Base-by-base conservation (phyloP, 768 basidiomycete genomes). In the Xerocomellus dryophilus region DNA sequence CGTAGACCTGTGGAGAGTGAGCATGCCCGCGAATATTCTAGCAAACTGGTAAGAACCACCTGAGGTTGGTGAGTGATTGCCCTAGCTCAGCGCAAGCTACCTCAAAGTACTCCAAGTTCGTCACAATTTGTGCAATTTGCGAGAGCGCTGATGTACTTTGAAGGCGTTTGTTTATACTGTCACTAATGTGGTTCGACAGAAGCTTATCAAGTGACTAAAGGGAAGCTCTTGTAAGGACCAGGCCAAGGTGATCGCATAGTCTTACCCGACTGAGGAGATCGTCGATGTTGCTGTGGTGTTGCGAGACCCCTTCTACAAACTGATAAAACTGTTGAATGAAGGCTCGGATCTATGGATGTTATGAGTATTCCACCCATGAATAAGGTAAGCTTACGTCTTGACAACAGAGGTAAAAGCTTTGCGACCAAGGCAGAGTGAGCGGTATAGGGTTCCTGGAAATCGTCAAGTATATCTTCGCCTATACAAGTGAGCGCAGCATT, bases 241-340 rank as follows among this genome's bases (percentile, higher is more conserved):
- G 27, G 18, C 39, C 18, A 44, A 55, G 31, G 25, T 45, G 27
- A 14, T 44, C 29, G 31, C 29, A 38, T 31, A 15, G 25, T 36
- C 66, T 52, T 63, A 94, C 96, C 79, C 87, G 93, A 73, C 86
- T 87, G 47, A 99, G 71, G 9, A 98, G 77, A 50, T 93, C 93
- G 62, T 98, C 95, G 31, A 95, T 90, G 65, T 95, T 89, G 40
- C 88, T 81, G 68, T 94, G 90, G 53, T 93, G 89, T 65, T 95
- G 91, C 2, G 89, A 85, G 6, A 97, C 90, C 9, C 96, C 96
- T 61, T 99, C 97, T 0, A 95, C 85, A 69, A 98, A 99, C 21
- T 92, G 86, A 67, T 98, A 96, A 74, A 97, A 98, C 62, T 92
- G 93, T 61, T 94, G 89, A 36, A 97, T 89, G 65, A 96, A 98